A percentile compares a stretch with the other conserved stretches of the same genome.
These are phyloP conservation scores for Penium margaritaceum DNA, from an alignment of 139 green algal species.

Conservation along the genomic window DNA sequence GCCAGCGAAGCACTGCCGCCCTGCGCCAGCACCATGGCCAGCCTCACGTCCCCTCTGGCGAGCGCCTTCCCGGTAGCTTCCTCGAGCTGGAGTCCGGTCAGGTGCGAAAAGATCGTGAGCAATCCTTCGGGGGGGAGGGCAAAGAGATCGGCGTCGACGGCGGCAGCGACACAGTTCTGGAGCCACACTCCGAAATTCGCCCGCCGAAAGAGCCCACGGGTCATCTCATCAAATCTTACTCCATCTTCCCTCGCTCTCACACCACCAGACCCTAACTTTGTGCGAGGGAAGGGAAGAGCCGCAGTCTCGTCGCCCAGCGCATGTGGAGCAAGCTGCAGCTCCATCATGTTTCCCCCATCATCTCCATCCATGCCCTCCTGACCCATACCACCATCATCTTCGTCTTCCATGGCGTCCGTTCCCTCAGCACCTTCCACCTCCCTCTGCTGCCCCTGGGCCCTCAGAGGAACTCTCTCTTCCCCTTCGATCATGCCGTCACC, in stretches of 20 bases:
- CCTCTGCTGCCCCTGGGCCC: too few species aligned
- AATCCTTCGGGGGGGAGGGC: not conserved
- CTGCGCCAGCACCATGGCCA: slow-evolving; percentile 68
- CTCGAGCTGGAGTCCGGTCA: slow-evolving; percentile 58
- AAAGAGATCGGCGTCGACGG: slow-evolving; percentile 6
- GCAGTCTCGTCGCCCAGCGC: too few species aligned
- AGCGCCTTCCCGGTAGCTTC: slow-evolving; percentile 55
- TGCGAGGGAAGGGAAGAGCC: too few species aligned
- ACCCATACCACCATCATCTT: not conserved
- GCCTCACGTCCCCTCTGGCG: slow-evolving; percentile 57
- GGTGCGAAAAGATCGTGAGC: slow-evolving; percentile 52
- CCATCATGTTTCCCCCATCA: too few species aligned
- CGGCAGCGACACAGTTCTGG: slow-evolving; percentile 40
- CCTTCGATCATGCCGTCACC: not conserved
- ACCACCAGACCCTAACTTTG: not conserved
- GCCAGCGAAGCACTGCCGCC: slow-evolving; percentile 16
- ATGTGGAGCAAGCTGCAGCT: too few species aligned
- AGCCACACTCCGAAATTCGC: slow-evolving; percentile 54
- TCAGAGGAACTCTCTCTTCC: not conserved
- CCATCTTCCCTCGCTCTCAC: not conserved
- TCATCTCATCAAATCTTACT: not conserved
- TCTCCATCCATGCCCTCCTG: too few species aligned
- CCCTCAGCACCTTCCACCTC: not conserved
- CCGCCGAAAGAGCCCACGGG: not conserved
- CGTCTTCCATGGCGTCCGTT: not conserved